Conservation (phyloP, 169 alveolate species). For the Cryptosporidium viatorum region DNA sequence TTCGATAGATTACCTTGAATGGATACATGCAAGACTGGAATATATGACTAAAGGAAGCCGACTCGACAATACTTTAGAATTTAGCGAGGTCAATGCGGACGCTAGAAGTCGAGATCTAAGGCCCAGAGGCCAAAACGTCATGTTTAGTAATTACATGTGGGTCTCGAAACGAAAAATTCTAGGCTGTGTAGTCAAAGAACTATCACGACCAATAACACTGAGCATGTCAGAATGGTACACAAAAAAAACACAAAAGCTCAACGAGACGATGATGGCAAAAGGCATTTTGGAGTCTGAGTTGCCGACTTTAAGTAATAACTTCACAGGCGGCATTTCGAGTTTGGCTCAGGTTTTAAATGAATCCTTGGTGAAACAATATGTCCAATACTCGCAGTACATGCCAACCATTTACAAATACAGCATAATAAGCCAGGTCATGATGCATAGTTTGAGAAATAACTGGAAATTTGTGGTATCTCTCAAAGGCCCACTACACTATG, state of each 20-base stretch:
- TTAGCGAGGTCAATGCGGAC: background rate
- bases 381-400: slow-evolving; percentile 41
- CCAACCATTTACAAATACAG: slow-evolving; percentile 26
- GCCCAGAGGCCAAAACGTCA: slow-evolving; percentile 39
- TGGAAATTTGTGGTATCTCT: background rate
- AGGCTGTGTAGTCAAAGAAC: slow-evolving; percentile 27
- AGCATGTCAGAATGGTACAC: slow-evolving; percentile 63
- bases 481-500: slow-evolving; percentile 54
- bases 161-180: slow-evolving; percentile 36
- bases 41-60: slow-evolving; percentile 8
- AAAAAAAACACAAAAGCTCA: slow-evolving; percentile 38
- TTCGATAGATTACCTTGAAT: slow-evolving; percentile 52
- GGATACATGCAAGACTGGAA: slow-evolving; percentile 54
- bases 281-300: slow-evolving; percentile 27
- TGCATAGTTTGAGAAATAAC: slow-evolving; percentile 17
- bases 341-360: slow-evolving; percentile 34
- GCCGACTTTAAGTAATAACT: slow-evolving; percentile 15
- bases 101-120: slow-evolving; percentile 7
- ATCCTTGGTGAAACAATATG: slow-evolving; percentile 7
- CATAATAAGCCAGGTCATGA: slow-evolving; percentile 45
- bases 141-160: slow-evolving; percentile 63
- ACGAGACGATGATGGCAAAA: slow-evolving; percentile 22
- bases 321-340: slow-evolving; percentile 21
- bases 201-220: slow-evolving; percentile 24
- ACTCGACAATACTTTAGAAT: background rate